A percentile compares a stretch with the other conserved stretches of the same genome.
Evolutionary conservation across 768 basidiomycete species (phyloP).

Genomic region (Boletus speciosus): DNA sequence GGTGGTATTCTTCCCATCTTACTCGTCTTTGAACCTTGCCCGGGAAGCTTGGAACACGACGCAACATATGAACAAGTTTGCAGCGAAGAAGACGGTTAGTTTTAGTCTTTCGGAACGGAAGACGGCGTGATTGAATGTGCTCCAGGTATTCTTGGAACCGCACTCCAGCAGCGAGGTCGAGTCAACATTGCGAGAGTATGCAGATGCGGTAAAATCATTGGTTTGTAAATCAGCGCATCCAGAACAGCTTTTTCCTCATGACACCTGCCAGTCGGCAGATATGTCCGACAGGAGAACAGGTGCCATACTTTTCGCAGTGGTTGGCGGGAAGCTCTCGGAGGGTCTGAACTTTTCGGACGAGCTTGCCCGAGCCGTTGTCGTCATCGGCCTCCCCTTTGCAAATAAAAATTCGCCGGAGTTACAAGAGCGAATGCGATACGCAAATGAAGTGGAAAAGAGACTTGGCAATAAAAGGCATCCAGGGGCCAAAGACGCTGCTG

Average conservation of each 20-base stretch:
- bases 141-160: constrained; percentile 87
- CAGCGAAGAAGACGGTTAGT: constrained; percentile 69
- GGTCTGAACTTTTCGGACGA: constrained; percentile 77
- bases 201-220: constrained; percentile 39
- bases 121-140: neutral
- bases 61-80: constrained; percentile 60
- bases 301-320: constrained; percentile 87
- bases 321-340: constrained; percentile 97
- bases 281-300: constrained; percentile 43
- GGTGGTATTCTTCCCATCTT: constrained; percentile 94
- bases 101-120: neutral
- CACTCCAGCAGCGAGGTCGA: constrained; percentile 72
- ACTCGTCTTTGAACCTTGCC: constrained; percentile 70
- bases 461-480: constrained; percentile 30
- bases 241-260: constrained; percentile 1
- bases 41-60: constrained; percentile 62
- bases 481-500: constrained; percentile 61
- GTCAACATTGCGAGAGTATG: constrained; percentile 68
- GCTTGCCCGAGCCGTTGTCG: constrained; percentile 80
- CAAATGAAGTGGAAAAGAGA: constrained; percentile 56
- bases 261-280: constrained; percentile 15
- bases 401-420: constrained; percentile 90
- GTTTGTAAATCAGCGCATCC: constrained; percentile 11
- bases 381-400: constrained; percentile 91
- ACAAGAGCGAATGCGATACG: constrained; percentile 87